Base-by-base conservation (phyloP, 768 basidiomycete species). In the Kwoniella dejecticola region DNA sequence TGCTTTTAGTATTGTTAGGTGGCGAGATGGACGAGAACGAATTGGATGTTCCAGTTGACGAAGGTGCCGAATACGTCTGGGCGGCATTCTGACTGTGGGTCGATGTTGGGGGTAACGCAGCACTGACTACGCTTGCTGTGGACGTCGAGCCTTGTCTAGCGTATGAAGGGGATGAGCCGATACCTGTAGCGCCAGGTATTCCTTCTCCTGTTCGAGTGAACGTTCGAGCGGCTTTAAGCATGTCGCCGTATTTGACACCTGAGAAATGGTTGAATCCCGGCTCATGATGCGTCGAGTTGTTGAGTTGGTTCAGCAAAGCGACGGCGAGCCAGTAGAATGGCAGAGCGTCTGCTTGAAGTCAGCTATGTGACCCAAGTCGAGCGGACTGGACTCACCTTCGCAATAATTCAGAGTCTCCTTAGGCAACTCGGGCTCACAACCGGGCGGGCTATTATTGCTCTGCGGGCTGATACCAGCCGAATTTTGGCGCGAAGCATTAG, bases 281-380 rank as follows among this genome's bases (percentile, higher is more conserved):
- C 40, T 65, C 68, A 21, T 52, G 48, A 5, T 64, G 45, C 1
- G 70, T 59, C 4, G 68, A 64, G 2, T 50, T 60, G 52, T 72
- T 75, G 36, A 81, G 64, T 15, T 74, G 63, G 62, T 72, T 75
- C n/a, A 77, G 59, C 21, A 81, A 60, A 6, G 77, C 76, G 36
- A 75, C 73, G 19, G 75, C 72, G 24, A 81, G 74, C 81, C 81
- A 81, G 62, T 77, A 81, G 66, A 73, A 79, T 7, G 81, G 81
- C 3, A 80, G 67, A n/a, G 77, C 78, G 58, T 78, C 77, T 74
- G 33, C 2, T 17, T 21, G 57, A 24, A 29, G n/a, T 29, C 29
- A 42, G 29, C n/a, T 8, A 6, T 13, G 10, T 19, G 5, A n/a
- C 11, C 41, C 19, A 38, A 8, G 17, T 8, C 36, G 17, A 8